Evolutionary conservation across 1,284 basidiomycete genomes (phyloP).

Genomic region (Naganishia albida): DNA sequence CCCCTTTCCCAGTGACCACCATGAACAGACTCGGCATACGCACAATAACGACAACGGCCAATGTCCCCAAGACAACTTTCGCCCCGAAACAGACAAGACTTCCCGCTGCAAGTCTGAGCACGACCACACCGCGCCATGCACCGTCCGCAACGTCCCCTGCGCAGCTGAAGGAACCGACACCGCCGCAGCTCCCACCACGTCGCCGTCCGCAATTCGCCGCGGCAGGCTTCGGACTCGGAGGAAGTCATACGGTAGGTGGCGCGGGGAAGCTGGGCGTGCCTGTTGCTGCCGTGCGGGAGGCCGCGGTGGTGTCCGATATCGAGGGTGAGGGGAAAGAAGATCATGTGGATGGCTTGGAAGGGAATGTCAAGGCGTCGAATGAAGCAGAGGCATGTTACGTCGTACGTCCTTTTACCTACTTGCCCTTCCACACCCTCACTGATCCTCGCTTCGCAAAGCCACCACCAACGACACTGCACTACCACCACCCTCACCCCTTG

Average conservation of each 20-base stretch:
- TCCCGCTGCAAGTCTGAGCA: constrained; percentile 4
- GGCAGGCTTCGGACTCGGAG: constrained; percentile 50
- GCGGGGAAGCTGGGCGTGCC: constrained; percentile 30
- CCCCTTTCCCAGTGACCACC: no score
- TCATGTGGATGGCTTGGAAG: constrained; percentile 36
- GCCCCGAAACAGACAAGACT: neutral
- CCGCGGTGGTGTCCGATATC: no score
- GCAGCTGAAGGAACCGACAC: constrained; percentile 10
- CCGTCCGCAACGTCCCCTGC: neutral
- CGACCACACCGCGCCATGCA: neutral
- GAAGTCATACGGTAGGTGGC: constrained; percentile 18
- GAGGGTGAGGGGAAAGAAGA: constrained; percentile 38
- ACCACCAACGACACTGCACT: constrained; percentile 55
- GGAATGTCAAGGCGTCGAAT: constrained; percentile 39
- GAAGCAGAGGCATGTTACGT: constrained; percentile 55
- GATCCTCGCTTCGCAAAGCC: constrained; percentile 38
- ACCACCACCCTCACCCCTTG: constrained; percentile 65
- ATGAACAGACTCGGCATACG: neutral
- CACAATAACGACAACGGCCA: neutral
- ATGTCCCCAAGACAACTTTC: neutral
- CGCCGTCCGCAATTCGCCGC: constrained; percentile 50
- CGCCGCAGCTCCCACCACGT: constrained; percentile 41
- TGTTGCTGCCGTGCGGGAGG: constrained; percentile 25
- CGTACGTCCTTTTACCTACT: constrained; percentile 39
- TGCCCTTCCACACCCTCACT: neutral